Evolutionary conservation across 768 basidiomycete species (phyloP), one percentile per base, ranked within the genome.

Genomic region (Wakefieldia striispora): DNA sequence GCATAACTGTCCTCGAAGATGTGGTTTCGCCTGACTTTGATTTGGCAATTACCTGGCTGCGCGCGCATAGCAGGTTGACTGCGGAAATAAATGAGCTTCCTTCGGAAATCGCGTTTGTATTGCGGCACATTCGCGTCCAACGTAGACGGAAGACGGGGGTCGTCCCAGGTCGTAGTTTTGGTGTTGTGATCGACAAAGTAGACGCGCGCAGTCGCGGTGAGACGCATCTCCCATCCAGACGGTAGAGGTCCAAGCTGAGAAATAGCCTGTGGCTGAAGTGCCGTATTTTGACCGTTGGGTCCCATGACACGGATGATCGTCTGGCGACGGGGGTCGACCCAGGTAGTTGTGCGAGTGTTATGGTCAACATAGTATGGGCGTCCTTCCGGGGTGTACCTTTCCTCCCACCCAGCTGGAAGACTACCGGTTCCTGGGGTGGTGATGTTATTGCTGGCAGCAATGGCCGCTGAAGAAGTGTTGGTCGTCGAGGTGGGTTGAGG

Each of bases 181-280:
- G 97, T 98, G 73, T 98, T 98, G 75, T 99, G 97, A 69, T 99
- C 97, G 45, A 99, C 97, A 65, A 99, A 99, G 76, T 99, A 99
- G 7, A 99, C 97, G 41, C 97, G 86, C 2, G 97, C 95, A 1
- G 97, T 98, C 4, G 91, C 87, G 6, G 97, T 99, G 45, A 99
- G 87, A 40, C 97, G 91, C 97, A 99, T 99, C 71, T 99, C 97
- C 97, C 97, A 99, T 47, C 97, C 97, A 36, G 91, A 94, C 4
- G 97, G 97, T 19, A 99, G 71, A 24, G 97, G 97, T 3, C 97
- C 97, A 20, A 99, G 86, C 65, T 97, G 95, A 11, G 91, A 91
- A 49, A 98, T 95, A 10, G 94, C 88, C 68, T 97, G 95, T 9
- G 94, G 92, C 66, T 97, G 95, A 23, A 94, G 75, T 6, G 88